A percentile compares a stretch with the other conserved stretches of the same genome.
These are phyloP conservation scores for Lactifluus rugatus DNA, from an alignment of 768 basidiomycete genomes.

Conservation along the genomic window DNA sequence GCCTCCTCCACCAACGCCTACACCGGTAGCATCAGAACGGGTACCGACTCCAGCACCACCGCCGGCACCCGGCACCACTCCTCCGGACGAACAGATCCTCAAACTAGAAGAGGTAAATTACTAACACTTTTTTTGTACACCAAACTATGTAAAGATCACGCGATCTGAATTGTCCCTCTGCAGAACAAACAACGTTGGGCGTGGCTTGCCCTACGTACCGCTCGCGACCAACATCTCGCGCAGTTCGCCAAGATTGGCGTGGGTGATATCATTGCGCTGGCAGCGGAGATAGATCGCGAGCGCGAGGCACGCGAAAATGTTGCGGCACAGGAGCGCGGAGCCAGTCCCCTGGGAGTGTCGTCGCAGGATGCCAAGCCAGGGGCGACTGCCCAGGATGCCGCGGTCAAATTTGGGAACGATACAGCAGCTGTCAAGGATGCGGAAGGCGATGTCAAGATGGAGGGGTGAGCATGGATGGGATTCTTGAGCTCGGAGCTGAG, in stretches of 20 bases:
- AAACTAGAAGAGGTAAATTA: slow-evolving; percentile 56
- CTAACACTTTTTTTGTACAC: slow-evolving; percentile 10
- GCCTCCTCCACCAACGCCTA: not conserved
- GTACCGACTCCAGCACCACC: not conserved
- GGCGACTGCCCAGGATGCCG: not conserved
- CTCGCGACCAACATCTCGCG: slow-evolving; percentile 62
- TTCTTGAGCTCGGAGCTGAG: too few species aligned
- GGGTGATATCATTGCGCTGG: slow-evolving; percentile 46
- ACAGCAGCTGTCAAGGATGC: slow-evolving; percentile 12
- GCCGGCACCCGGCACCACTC: slow-evolving; percentile 17
- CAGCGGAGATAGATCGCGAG: slow-evolving; percentile 28
- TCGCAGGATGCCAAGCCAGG: slow-evolving; percentile 8
- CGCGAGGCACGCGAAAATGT: slow-evolving; percentile 29
- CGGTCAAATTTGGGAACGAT: slow-evolving; percentile 9
- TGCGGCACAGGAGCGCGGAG: slow-evolving; percentile 21
- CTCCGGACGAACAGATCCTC: slow-evolving; percentile 41
- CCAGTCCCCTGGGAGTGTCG: slow-evolving; percentile 19
- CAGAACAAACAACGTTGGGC: slow-evolving; percentile 71
- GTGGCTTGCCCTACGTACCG: slow-evolving; percentile 73
- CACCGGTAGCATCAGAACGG: not conserved
- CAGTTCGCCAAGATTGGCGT: slow-evolving; percentile 78
- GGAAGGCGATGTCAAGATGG: slow-evolving; percentile 26
- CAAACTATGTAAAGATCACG: not conserved
- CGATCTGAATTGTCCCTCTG: slow-evolving; percentile 1
- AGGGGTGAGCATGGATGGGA: slow-evolving; percentile 11